These are phyloP conservation scores for Aspergillus awamori DNA, from an alignment of 2,329 filamentous ascomycete species.

Conservation along the genomic window DNA sequence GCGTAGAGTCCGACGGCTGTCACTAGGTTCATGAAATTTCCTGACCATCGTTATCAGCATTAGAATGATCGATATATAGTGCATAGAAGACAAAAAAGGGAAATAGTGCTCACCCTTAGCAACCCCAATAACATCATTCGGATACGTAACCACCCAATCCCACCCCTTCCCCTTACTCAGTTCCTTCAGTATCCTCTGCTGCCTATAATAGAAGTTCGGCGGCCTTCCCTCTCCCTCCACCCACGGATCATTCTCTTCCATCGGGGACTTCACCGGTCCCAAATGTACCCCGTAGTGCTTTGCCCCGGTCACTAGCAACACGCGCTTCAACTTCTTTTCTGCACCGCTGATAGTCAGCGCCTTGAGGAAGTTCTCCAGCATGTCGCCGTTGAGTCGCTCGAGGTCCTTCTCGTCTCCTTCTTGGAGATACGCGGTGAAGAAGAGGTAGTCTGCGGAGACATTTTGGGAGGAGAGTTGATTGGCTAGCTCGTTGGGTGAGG, in stretches of 20 bases:
- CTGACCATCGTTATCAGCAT: conserved; percentile 16
- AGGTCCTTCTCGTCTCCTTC: conserved; percentile 41
- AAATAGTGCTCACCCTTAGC: neutral
- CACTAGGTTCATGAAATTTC: conserved; percentile 49
- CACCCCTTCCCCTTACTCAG: conserved; percentile 34
- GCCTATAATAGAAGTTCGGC: conserved; percentile 57
- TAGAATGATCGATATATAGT: neutral
- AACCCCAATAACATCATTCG: conserved; percentile 49
- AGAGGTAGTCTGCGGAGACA: conserved; percentile 45
- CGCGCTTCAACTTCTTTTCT: conserved; percentile 48
- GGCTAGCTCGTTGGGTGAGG: conserved; percentile 40
- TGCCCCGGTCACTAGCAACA: conserved; percentile 53
- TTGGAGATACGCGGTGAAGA: conserved; percentile 49
- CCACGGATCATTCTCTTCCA: conserved; percentile 53
- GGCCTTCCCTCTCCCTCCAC: conserved; percentile 43
- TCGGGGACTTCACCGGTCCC: conserved; percentile 51
- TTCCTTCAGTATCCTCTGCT: conserved; percentile 50
- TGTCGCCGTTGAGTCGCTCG: conserved; percentile 43
- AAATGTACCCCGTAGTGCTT: conserved; percentile 61
- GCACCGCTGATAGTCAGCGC: conserved; percentile 50
- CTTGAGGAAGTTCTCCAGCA: conserved; percentile 54
- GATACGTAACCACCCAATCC: conserved; percentile 50
- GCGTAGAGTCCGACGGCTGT: conserved; percentile 47
- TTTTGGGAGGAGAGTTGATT: conserved; percentile 33
- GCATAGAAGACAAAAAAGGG: neutral